Evolutionary conservation across 306 rosid genomes (phyloP).

Genomic region (Alnus rubra): DNA sequence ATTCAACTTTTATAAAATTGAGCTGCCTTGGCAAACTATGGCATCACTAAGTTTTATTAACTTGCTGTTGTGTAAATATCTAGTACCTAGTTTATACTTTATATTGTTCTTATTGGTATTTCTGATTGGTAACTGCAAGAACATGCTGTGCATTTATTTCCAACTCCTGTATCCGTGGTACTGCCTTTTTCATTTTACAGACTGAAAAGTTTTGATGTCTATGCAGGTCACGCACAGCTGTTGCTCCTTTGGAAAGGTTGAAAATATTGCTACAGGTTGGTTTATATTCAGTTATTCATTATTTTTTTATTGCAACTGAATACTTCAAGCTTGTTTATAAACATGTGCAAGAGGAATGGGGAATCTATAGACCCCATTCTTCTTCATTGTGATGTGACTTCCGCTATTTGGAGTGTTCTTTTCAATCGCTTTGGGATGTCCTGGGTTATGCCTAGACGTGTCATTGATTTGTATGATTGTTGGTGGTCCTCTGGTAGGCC

Average conservation of each 20-base stretch:
- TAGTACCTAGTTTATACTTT: background rate
- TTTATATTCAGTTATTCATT: constrained; percentile 20
- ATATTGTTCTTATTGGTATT: background rate
- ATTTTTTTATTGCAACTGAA: background rate
- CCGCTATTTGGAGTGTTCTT: too few relatives aligned
- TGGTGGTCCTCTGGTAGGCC: too few relatives aligned
- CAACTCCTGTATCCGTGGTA: background rate
- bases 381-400: too few relatives aligned
- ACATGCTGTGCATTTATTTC: background rate
- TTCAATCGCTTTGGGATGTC: too few relatives aligned
- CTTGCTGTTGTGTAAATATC: background rate
- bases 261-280: constrained; percentile 94
- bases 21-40: background rate
- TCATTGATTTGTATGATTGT: too few relatives aligned
- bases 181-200: constrained; percentile 2
- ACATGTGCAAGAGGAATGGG: too few relatives aligned
- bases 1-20: background rate
- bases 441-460: too few relatives aligned
- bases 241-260: constrained; percentile 95
- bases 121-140: constrained; percentile 4
- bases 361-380: too few relatives aligned
- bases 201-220: constrained; percentile 1
- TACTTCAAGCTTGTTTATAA: constrained; percentile 11
- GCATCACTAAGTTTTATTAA: background rate
- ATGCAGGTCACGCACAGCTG: constrained; percentile 96